These are phyloP conservation scores for Schizophyllum commune DNA, from an alignment of 1,284 basidiomycete species.

Conservation along the genomic window DNA sequence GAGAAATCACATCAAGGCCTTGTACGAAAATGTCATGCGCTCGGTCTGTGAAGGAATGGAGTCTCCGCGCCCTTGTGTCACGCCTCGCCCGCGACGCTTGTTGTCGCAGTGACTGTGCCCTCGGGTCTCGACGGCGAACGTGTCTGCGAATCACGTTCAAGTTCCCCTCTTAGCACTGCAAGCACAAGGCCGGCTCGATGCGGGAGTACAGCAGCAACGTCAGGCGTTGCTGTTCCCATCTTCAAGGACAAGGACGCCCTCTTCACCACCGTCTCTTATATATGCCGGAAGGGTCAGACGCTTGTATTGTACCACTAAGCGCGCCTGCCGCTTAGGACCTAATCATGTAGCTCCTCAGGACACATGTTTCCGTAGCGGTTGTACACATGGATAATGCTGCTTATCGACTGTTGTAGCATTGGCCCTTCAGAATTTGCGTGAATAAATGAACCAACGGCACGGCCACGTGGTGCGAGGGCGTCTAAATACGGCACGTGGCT, in stretches of 20 bases:
- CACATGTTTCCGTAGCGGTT: too few relatives aligned
- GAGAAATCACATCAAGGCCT: conserved; percentile 93
- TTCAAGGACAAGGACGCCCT: conserved; percentile 99
- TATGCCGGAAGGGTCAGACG: too few relatives aligned
- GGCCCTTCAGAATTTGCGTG: too few relatives aligned
- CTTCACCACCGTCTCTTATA: too few relatives aligned
- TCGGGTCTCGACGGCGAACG: conserved; percentile 66
- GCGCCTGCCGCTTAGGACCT: too few relatives aligned
- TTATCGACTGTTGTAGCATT: too few relatives aligned
- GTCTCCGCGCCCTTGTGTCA: conserved; percentile 36
- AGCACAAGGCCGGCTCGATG: conserved; percentile 91
- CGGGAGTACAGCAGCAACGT: conserved; percentile 98
- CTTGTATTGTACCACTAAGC: too few relatives aligned
- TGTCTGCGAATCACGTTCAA: conserved; percentile 87
- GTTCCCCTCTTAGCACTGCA: conserved; percentile 92
- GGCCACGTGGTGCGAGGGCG: too few relatives aligned
- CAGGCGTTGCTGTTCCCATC: conserved; percentile 91
- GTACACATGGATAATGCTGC: too few relatives aligned
- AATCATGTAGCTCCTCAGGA: too few relatives aligned
- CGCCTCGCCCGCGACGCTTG: conserved; percentile 69
- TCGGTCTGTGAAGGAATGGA: conserved; percentile 66
- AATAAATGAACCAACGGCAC: too few relatives aligned
- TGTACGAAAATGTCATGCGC: conserved; percentile 94
- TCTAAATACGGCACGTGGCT: too few relatives aligned
- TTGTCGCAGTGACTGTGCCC: conserved; percentile 94